Evolutionary conservation across 2,329 filamentous ascomycete species (phyloP), one percentile per base, ranked within the genome.

Genomic region (Colletotrichum brevisporum): DNA sequence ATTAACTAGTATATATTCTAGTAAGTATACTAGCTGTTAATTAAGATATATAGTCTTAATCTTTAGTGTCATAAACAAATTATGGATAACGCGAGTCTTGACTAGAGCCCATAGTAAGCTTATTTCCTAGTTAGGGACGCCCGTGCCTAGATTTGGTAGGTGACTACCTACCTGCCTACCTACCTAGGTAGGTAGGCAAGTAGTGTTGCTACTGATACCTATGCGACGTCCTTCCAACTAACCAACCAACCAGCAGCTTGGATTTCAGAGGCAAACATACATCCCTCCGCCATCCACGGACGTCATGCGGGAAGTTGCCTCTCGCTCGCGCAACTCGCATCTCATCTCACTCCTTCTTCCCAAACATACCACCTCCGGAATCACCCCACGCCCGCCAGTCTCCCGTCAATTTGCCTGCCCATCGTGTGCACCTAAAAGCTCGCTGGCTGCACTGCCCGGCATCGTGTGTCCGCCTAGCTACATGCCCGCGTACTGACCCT

Each of bases 231-330:
- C n/a, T 24, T n/a, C n/a, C n/a, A 50, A 24, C n/a, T 8, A 52
- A 36, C 63, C 67, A 59, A 39, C 67, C 67, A 69, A 69, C 67
- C 62, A 67, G 62, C 48, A 51, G 48, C 45, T 36, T 43, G 53
- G 39, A 53, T 53, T 53, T 62, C 58, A 66, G 62, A 48, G 52
- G 58, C 24, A 66, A 57, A 48, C 55, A 50, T 43, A 69, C 31
- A 62, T 62, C 67, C 67, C 67, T 69, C 67, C 55, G 55, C 62
- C 55, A 66, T 69, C 60, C 66, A 66, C 62, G 62, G 67, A 69
- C 67, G 62, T 69, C 62, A 69, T 69, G 67, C 62, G 51, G 67
- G 36, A 69, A 56, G 62, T 69, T 69, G 67, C 55, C 67, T 69
- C 51, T 60, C 67, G 56, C 62, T 66, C 51, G 67, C 63, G 67